Base-by-base conservation (phyloP, 73 alveolate genomes). In the Symbiodinium pilosum region DNA sequence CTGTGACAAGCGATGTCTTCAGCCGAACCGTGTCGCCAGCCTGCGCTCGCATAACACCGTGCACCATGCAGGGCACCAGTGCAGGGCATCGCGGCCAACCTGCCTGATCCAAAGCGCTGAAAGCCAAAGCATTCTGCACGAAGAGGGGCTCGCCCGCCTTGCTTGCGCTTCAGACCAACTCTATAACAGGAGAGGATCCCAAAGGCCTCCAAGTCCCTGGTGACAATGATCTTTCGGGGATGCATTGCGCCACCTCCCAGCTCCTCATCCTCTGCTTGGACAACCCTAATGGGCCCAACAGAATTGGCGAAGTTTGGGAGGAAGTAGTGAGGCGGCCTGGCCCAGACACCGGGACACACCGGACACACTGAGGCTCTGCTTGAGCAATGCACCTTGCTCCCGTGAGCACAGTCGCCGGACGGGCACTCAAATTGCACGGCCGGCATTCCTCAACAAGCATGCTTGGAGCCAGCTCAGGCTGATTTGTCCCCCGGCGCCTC, bases 1-100 rank as follows among this genome's bases (percentile, higher is more conserved):
- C 95, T 2, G 95, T 88, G 56, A 88, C 95, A 86, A 88, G 38
- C 7, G 95, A 64, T n/a, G 86, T 64, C 95, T 88, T 88, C 39
- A 88, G 95, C 86, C 95, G 86, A 43, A n/a, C 95, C n/a, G 75
- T n/a, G 87, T 88, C 95, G 38, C 75, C 95, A 8, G 95, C 95
- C 95, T 88, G 43, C 32, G 43, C 30, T 84, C n/a, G 14, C 52
- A 51, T 14, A 28, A 0, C 69, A 81, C 87, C 32, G 14, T 32
- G 21, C 3, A 0, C 44, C 85, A 71, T 18, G 38, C 21, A 12
- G 12, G 40, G 34, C 87, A 32, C 51, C n/a, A 34, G 43, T 75
- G 32, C n/a, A 7, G 44, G 43, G 42, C 11, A 32, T 73, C 7
- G 2, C 6, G 39, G 7, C 56, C n/a, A 52, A 16, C 59, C 36